Evolutionary conservation across 768 basidiomycete genomes (phyloP), one percentile per base, ranked within the genome.

Genomic region (Xerocomellus chrysenteron): DNA sequence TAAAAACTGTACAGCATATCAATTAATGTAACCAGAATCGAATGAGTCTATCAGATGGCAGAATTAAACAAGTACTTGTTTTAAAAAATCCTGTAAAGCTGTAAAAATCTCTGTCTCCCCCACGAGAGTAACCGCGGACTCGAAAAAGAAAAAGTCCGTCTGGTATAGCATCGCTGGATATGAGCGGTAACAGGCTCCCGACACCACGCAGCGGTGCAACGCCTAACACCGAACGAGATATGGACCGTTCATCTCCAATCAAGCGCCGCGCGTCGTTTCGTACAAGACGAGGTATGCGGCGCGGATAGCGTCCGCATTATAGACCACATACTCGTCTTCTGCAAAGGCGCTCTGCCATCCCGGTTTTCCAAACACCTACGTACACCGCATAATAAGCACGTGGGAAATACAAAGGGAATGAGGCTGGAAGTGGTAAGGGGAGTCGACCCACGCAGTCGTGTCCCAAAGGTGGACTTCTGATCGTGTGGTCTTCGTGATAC

Each of bases 241-340:
- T 16, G 1, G 26, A 16, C 28, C 12, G 24, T 32, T 21, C 32
- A 30, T 35, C 1, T 32, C 36, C 9, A 5, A 8, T 58, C 47
- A 63, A 21, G 42, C 7, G 3, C 28, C 14, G 8, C 4, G 1
- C 33, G 28, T 39, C 32, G 11, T 52, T 17, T 60, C 57, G 46
- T 69, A 69, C 53, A 68, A 21, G 35, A 68, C 45, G 2, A 68
- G 61, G 14, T 70, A 70, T 16, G 68, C 67, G 1, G 64, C 21
- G 2, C 63, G 66, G 30, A 70, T 60, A 8, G 68, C 68, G 2
- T 69, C 50, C 8, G 52, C 53, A 14, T 70, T 37, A 28, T 70
- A 70, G 9, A 69, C 62, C 28, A 70, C 68, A 26, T 24, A 63
- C 36, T 70, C 68, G 43, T 65, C 68, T 5, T 66, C 61, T 16